Conservation (phyloP, 1,284 basidiomycete species). For the Boletus mariae region DNA sequence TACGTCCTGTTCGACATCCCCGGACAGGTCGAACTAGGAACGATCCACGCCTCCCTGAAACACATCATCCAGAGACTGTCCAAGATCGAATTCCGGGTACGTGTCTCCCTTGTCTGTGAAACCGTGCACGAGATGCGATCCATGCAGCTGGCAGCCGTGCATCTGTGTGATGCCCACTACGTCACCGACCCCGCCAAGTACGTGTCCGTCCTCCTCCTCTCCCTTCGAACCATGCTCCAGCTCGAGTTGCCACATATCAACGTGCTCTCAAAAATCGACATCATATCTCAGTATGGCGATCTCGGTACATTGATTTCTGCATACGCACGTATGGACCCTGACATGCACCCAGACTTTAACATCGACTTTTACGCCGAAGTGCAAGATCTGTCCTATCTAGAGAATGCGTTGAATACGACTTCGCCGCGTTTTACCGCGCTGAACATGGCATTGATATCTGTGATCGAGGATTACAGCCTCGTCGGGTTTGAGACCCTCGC, state of each 20-base stretch:
- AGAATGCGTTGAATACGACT: constrained; percentile 67
- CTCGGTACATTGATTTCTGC: constrained; percentile 53
- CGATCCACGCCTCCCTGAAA: constrained; percentile 90
- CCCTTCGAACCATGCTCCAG: constrained; percentile 96
- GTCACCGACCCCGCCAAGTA: constrained; percentile 96
- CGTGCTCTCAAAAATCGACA: constrained; percentile 93
- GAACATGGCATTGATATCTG: constrained; percentile 86
- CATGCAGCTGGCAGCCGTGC: constrained; percentile 84
- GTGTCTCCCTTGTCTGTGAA: constrained; percentile 32
- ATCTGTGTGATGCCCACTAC: constrained; percentile 95
- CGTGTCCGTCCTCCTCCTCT: constrained; percentile 87
- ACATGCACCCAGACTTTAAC: constrained; percentile 74
- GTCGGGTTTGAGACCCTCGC: constrained; percentile 97
- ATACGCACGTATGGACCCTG: background rate
- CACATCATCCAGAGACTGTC: constrained; percentile 63
- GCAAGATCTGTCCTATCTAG: constrained; percentile 89
- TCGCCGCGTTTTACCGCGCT: constrained; percentile 70
- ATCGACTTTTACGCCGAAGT: constrained; percentile 98
- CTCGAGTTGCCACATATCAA: constrained; percentile 97
- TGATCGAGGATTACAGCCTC: constrained; percentile 92
- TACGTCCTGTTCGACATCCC: constrained; percentile 97
- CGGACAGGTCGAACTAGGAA: constrained; percentile 96
- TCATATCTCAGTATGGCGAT: constrained; percentile 84
- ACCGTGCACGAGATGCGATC: constrained; percentile 17
- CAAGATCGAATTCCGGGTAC: constrained; percentile 82